Percentiles rank a stretch among this genome's conserved stretches.
These are phyloP conservation scores for Mycena indigotica DNA, from an alignment of 768 basidiomycete species.

Conservation along the genomic window DNA sequence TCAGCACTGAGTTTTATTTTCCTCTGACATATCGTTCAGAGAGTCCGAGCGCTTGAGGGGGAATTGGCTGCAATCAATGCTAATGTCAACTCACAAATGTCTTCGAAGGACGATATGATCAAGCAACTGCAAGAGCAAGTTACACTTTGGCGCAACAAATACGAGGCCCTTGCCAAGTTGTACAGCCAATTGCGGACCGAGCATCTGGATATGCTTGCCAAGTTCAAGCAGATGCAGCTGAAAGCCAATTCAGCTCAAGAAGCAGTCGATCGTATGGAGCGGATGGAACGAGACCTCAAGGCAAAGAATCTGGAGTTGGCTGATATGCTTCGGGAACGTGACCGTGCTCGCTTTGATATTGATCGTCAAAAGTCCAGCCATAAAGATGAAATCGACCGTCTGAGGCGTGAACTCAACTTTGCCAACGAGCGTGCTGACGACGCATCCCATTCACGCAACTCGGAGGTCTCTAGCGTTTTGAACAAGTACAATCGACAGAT, in stretches of 20 bases:
- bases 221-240: conserved; percentile 96
- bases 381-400: conserved; percentile 91
- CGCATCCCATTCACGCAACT: conserved; percentile 85
- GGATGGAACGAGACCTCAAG: conserved; percentile 98
- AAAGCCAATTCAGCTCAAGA: conserved; percentile 99
- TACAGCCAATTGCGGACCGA: conserved; percentile 98
- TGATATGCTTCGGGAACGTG: conserved; percentile 98
- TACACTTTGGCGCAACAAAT: conserved; percentile 95
- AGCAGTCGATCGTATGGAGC: conserved; percentile 96
- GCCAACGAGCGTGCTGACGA: conserved; percentile 99
- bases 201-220: conserved; percentile 94
- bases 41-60: conserved; percentile 93
- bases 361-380: conserved; percentile 92
- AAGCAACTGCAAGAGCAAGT: conserved; percentile 96
- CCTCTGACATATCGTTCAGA: conserved; percentile 59
- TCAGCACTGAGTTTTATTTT: conserved; percentile 11
- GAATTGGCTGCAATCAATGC: conserved; percentile 75
- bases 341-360: conserved; percentile 92
- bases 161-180: conserved; percentile 96
- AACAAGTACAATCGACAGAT: conserved; percentile 95
- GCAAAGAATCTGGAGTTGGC: conserved; percentile 98
- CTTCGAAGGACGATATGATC: conserved; percentile 93
- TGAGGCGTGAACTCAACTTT: conserved; percentile 89
- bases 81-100: conserved; percentile 83
- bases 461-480: conserved; percentile 87